Evolutionary conservation across 257 asterid genomes (phyloP).

Genomic region (Nicotiana noctiflora): DNA sequence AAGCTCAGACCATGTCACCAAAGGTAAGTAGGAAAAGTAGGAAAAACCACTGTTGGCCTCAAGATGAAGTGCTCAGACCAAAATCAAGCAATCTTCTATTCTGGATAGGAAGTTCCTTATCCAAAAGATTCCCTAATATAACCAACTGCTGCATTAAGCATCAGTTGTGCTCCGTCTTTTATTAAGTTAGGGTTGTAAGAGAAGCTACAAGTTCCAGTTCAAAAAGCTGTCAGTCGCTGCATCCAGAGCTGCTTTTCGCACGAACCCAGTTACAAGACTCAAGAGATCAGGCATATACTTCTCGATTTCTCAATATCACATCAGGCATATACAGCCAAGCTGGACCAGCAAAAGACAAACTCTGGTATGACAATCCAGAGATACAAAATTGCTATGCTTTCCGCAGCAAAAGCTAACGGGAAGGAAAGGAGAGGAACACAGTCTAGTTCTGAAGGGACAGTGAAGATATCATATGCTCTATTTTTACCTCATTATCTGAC

Average conservation of each 20-base stretch:
- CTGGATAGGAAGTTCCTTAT: not conserved
- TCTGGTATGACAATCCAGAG: not conserved
- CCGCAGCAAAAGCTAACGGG: not conserved
- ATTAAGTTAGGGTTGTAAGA: not conserved
- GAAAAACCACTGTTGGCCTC: not conserved
- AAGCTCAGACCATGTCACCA: not conserved
- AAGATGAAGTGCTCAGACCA: not conserved
- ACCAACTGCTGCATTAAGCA: not conserved
- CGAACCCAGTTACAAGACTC: not conserved
- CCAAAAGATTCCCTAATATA: not conserved
- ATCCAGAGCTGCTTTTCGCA: not conserved
- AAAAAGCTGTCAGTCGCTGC: not conserved
- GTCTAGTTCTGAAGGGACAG: not conserved
- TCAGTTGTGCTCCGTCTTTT: not conserved
- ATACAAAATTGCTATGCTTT: not conserved
- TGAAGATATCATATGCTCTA: not conserved
- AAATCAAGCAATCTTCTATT: not conserved
- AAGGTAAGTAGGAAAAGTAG: not conserved
- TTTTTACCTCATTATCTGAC: not conserved
- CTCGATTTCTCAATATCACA: not conserved
- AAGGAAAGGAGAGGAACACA: not conserved
- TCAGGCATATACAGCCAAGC: not conserved
- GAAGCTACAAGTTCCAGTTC: not conserved
- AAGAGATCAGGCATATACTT: not conserved
- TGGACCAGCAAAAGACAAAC: not conserved